phyloP scores from a whole-genome alignment of 345 rosid species.

The Sisymbrium irio region DNA sequence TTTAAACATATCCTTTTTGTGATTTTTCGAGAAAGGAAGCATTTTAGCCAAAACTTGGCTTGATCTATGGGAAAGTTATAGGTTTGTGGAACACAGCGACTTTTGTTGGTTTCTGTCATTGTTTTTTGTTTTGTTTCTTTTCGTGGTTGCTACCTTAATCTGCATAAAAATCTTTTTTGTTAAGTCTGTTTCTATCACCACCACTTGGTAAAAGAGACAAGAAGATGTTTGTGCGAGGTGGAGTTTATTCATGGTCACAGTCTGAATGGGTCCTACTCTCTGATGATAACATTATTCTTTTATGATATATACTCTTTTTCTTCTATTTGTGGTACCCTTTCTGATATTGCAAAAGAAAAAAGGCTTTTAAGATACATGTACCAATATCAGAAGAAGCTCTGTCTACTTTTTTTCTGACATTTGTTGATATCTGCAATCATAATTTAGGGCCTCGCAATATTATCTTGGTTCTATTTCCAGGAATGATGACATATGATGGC shows the following conservation, averaged over 20 bases:
- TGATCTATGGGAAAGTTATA: background rate
- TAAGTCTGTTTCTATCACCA: background rate
- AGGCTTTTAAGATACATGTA: background rate
- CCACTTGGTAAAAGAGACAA: conserved; percentile 18
- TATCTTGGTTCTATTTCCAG: conserved; percentile 34
- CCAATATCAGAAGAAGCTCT: background rate
- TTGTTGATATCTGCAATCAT: background rate
- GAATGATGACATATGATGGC: conserved; percentile 75
- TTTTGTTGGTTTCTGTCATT: background rate
- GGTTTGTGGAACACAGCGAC: conserved; percentile 11
- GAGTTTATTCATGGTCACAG: background rate
- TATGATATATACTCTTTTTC: background rate
- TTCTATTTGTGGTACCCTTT: conserved; percentile 8
- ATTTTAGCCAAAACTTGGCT: conserved; percentile 4
- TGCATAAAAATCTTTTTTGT: background rate
- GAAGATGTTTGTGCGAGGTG: conserved; percentile 8
- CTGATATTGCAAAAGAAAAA: background rate
- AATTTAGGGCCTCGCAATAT: background rate
- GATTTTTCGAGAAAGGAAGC: background rate
- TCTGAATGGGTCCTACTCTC: background rate
- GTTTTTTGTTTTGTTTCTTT: background rate
- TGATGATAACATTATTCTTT: background rate
- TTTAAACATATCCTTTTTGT: background rate
- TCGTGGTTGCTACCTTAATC: conserved; percentile 6
- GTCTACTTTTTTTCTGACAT: too few relatives aligned